Conservation (phyloP, 2,329 filamentous ascomycete species). For the Phoma herbarum region DNA sequence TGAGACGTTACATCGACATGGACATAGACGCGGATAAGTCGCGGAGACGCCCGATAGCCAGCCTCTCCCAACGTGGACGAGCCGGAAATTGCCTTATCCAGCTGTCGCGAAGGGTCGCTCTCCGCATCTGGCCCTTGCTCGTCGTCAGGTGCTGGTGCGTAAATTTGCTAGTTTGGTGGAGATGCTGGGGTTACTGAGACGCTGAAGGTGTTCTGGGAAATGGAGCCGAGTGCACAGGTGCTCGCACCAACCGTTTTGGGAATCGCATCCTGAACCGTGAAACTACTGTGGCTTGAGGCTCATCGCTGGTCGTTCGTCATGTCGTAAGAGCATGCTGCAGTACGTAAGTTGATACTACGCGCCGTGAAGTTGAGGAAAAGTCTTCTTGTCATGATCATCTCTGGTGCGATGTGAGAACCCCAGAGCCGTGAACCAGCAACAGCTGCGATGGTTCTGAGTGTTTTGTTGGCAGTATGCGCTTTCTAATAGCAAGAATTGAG, state of each 20-base stretch:
- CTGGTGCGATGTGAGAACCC: not conserved
- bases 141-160: conserved; percentile 23
- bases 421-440: not conserved
- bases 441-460: not conserved
- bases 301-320: not conserved
- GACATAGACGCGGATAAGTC: conserved; percentile 3
- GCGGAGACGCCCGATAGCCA: conserved; percentile 17
- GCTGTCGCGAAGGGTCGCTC: not conserved
- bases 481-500: not conserved
- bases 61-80: conserved; percentile 5
- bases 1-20: conserved; percentile 16
- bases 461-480: not conserved
- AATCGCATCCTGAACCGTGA: conserved; percentile 5
- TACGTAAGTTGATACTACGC: conserved; percentile 22
- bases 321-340: conserved; percentile 2
- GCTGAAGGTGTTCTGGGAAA: conserved; percentile 14
- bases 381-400: not conserved
- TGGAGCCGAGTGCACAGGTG: conserved; percentile 3
- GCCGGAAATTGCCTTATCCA: conserved; percentile 18
- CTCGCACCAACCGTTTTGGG: conserved; percentile 12
- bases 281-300: conserved; percentile 17
- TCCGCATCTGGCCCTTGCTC: conserved; percentile 9
- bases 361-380: not conserved
- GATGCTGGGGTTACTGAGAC: conserved; percentile 14
- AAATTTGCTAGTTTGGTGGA: conserved; percentile 27